These are phyloP conservation scores for Cryphonectria nitschkei DNA, from an alignment of 2,329 filamentous ascomycete species.

Conservation along the genomic window DNA sequence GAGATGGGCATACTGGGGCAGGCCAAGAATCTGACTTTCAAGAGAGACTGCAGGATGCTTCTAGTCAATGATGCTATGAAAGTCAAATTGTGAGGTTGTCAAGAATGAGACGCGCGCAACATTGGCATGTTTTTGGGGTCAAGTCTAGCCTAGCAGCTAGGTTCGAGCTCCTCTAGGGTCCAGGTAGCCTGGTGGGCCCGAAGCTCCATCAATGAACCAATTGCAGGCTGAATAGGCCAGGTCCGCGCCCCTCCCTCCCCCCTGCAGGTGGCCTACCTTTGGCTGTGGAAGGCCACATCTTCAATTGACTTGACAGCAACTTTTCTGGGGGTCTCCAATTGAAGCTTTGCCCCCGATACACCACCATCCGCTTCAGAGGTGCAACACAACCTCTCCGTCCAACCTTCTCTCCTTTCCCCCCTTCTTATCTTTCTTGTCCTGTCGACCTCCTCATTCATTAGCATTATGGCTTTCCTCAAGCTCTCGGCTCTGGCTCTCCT, in stretches of 20 bases:
- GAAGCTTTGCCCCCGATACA: slow-evolving; percentile 16
- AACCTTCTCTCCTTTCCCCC: slow-evolving; percentile 14
- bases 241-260: slow-evolving; percentile 1
- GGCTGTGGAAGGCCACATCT: slow-evolving; percentile 29
- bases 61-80: background rate
- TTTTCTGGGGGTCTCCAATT: slow-evolving; percentile 11
- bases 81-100: background rate
- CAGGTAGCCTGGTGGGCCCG: background rate
- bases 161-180: background rate
- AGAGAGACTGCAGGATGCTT: background rate
- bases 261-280: slow-evolving; percentile 21
- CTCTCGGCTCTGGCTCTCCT: slow-evolving; percentile 73
- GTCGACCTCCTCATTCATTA: slow-evolving; percentile 30
- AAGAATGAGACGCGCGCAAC: background rate
- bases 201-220: background rate
- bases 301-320: slow-evolving; percentile 26
- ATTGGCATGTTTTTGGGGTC: background rate
- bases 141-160: background rate
- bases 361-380: slow-evolving; percentile 17
- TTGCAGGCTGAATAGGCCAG: background rate
- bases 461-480: slow-evolving; percentile 73
- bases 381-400: slow-evolving; percentile 25
- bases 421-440: slow-evolving; percentile 22
- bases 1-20: background rate
- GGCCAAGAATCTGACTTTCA: background rate